Percentiles rank a stretch among this genome's conserved stretches.
phyloP scores from a whole-genome alignment of 495 filamentous ascomycete species.

The Geoglossum glabrum region DNA sequence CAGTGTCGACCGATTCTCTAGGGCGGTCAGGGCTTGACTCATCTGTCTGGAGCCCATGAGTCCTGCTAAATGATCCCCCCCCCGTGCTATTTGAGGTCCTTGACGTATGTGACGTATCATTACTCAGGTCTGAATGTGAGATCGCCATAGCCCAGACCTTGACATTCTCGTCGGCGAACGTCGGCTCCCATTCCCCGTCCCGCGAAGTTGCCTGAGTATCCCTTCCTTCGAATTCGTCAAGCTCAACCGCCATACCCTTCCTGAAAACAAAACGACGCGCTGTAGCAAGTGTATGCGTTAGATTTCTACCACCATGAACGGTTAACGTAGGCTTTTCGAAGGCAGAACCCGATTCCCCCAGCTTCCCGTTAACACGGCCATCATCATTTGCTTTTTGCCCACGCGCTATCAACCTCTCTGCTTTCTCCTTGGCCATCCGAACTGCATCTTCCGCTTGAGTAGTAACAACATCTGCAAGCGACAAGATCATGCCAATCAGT shows the following conservation, averaged over 20 bases:
- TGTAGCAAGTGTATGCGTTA: slow-evolving; percentile 59
- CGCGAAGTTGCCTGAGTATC: slow-evolving; percentile 10
- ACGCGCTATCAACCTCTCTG: not conserved
- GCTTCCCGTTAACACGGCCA: slow-evolving; percentile 4
- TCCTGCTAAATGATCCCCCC: slow-evolving; percentile 45
- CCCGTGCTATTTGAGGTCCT: slow-evolving; percentile 21
- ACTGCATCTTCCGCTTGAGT: slow-evolving; percentile 8
- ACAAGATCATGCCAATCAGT: slow-evolving; percentile 64
- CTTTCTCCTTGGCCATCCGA: slow-evolving; percentile 17
- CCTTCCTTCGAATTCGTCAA: slow-evolving; percentile 39
- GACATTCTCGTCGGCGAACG: slow-evolving; percentile 55
- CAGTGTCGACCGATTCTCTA: not conserved
- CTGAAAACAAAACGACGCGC: slow-evolving; percentile 79
- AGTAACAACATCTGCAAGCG: slow-evolving; percentile 42
- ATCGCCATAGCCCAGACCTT: slow-evolving; percentile 66
- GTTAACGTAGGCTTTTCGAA: slow-evolving; percentile 1
- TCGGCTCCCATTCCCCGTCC: slow-evolving; percentile 26
- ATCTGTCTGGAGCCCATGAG: slow-evolving; percentile 12
- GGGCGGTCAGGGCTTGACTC: not conserved
- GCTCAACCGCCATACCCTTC: slow-evolving; percentile 48
- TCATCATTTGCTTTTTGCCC: slow-evolving; percentile 9
- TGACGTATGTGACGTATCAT: not conserved
- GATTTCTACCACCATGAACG: slow-evolving; percentile 57
- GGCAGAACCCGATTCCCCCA: slow-evolving; percentile 2
- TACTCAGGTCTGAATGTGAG: slow-evolving; percentile 11